These are phyloP conservation scores for Calocybe cyanea DNA, from an alignment of 768 basidiomycete genomes.

Conservation along the genomic window DNA sequence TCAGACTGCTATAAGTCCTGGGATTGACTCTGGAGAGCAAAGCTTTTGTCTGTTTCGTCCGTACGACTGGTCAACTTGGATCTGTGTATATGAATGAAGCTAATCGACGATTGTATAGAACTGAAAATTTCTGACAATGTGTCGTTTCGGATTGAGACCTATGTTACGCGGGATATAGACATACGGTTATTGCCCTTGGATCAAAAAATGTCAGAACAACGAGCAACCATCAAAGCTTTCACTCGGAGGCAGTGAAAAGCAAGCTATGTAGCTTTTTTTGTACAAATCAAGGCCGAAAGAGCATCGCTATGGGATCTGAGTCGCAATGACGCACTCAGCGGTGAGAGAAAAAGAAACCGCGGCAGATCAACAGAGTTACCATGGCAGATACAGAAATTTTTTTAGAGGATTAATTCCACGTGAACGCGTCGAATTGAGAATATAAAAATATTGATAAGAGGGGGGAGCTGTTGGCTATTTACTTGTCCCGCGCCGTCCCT, in stretches of 20 bases:
- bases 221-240: constrained; percentile 8
- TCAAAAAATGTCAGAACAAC: neutral
- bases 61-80: too few relatives aligned
- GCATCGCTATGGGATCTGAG: too few relatives aligned
- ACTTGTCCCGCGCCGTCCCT: constrained; percentile 6
- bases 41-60: too few relatives aligned
- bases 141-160: too few relatives aligned
- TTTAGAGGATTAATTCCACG: constrained; percentile 16
- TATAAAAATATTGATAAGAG: constrained; percentile 12
- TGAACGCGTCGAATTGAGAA: constrained; percentile 14
- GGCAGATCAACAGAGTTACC: constrained; percentile 10
- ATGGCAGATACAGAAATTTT: constrained; percentile 1
- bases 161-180: too few relatives aligned
- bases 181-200: too few relatives aligned
- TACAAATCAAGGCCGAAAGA: too few relatives aligned
- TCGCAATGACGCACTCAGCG: constrained; percentile 6
- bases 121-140: too few relatives aligned
- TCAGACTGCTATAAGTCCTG: too few relatives aligned
- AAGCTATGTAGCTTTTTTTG: neutral
- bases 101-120: too few relatives aligned
- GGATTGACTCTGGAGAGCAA: too few relatives aligned
- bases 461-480: constrained; percentile 2
- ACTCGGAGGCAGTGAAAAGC: constrained; percentile 1
- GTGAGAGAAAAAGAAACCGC: neutral
- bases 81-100: too few relatives aligned